A percentile compares a stretch with the other conserved stretches of the same genome.
These are phyloP conservation scores for Candida neerlandica DNA, from an alignment of 1,139 yeast genomes.

Conservation along the genomic window DNA sequence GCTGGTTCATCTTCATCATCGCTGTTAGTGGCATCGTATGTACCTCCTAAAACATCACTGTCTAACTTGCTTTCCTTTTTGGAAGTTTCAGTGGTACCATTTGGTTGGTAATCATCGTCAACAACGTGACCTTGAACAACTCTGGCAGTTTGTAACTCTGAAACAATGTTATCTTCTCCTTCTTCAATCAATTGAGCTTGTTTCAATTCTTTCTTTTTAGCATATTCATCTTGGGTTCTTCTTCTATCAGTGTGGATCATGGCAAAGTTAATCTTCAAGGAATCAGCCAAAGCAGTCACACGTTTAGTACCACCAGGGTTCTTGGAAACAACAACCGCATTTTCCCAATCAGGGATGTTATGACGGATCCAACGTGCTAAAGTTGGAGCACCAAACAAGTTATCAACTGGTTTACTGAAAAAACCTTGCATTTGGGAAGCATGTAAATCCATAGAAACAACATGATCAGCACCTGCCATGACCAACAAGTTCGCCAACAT, in stretches of 20 bases:
- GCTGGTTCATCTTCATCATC: slow-evolving; percentile 87
- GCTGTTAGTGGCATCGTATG: slow-evolving; percentile 73
- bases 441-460: slow-evolving; percentile 95
- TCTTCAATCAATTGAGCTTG: slow-evolving; percentile 18
- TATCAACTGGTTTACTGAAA: slow-evolving; percentile 94
- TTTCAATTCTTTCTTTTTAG: slow-evolving; percentile 40
- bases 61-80: slow-evolving; percentile 18
- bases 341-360: slow-evolving; percentile 78
- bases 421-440: slow-evolving; percentile 98
- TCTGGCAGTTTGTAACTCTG: slow-evolving; percentile 94
- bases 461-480: slow-evolving; percentile 96
- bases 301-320: slow-evolving; percentile 99
- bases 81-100: slow-evolving; percentile 10
- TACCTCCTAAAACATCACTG: slow-evolving; percentile 72
- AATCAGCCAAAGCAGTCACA: slow-evolving; percentile 95
- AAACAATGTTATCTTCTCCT: slow-evolving; percentile 64
- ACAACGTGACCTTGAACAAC: slow-evolving; percentile 97
- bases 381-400: slow-evolving; percentile 94
- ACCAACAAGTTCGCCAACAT: slow-evolving; percentile 93
- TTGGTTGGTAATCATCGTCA: slow-evolving; percentile 66
- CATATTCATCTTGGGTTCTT: slow-evolving; percentile 75
- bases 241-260: slow-evolving; percentile 99
- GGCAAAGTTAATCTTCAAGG: slow-evolving; percentile 92
- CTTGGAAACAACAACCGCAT: slow-evolving; percentile 87
- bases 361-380: slow-evolving; percentile 95